Evolutionary conservation across 495 filamentous ascomycete species (phyloP).

Genomic region (Neurospora sp.): DNA sequence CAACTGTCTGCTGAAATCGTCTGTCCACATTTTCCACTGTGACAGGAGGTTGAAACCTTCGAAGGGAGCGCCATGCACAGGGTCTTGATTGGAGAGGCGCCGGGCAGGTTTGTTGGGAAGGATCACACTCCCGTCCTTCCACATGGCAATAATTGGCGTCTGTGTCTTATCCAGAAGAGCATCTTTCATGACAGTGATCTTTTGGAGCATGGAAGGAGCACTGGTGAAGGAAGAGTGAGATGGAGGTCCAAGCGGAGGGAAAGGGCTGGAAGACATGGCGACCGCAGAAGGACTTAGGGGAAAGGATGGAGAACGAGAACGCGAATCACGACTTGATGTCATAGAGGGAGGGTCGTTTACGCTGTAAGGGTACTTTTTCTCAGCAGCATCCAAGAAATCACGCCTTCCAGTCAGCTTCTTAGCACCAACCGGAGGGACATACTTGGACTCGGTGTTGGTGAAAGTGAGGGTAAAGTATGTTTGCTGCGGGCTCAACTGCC

Average conservation of each 20-base stretch:
- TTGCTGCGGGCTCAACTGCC: conserved; percentile 45
- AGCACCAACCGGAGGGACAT: conserved; percentile 10
- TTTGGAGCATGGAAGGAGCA: conserved; percentile 50
- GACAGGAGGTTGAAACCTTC: conserved; percentile 44
- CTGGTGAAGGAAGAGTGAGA: conserved; percentile 34
- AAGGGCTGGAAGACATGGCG: conserved; percentile 37
- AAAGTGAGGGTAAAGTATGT: conserved; percentile 59
- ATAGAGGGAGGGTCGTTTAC: conserved; percentile 33
- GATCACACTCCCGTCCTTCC: conserved; percentile 57
- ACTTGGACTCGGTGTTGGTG: conserved; percentile 35
- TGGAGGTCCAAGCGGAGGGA: conserved; percentile 52
- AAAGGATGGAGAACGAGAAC: conserved; percentile 21
- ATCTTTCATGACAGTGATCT: conserved; percentile 59
- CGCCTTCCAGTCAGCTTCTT: conserved; percentile 22
- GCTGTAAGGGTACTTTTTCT: conserved; percentile 22
- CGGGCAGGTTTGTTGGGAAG: conserved; percentile 54
- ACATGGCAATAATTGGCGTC: conserved; percentile 60
- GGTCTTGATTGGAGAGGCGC: conserved; percentile 35
- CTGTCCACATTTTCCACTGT: conserved; percentile 46
- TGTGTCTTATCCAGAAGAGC: conserved; percentile 57
- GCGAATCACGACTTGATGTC: conserved; percentile 28
- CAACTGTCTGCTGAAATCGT: conserved; percentile 51
- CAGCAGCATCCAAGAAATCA: conserved; percentile 25
- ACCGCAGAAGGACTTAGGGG: conserved; percentile 28
- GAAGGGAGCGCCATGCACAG: conserved; percentile 27